Base-by-base conservation (phyloP, 129 eudicot genomes). In the Calendula officinalis region DNA sequence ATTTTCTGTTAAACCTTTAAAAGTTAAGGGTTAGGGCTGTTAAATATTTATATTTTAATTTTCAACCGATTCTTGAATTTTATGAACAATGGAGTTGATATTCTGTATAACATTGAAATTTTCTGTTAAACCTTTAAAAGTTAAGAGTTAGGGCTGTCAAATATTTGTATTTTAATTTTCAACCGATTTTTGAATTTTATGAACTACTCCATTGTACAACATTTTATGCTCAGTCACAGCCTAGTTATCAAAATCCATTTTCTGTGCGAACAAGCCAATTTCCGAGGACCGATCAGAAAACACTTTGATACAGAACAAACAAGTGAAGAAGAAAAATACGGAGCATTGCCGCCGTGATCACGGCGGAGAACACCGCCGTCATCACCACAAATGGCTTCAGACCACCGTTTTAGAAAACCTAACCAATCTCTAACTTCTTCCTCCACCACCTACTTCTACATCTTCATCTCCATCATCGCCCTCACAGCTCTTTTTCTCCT, bases 401-500 rank as follows among this genome's bases (percentile, higher is more conserved):
- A 71, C 59, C 74, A 65, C 74, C 83, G 73, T 40, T 56, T 80
- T 10, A 83, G 57, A 77, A 78, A 75, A 71, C 38, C 69, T 43
- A 35, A n/a, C 5, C 59, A 59, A 42, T 15, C 76, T 3, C 27
- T 67, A 46, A 32, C 79, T 3, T 75, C 76, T 3, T 50, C 81
- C 9, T 70, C 78, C 64, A 56, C 61, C 42, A 30, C 77, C 56
- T 76, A 89, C 50, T 71, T 80, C 65, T 59, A 66, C 45, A 75
- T 82, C 43, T 56, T 90, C 57, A 47, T 79, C 74, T 77, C 86
- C 8, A 78, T 86, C 47, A 62, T 90, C 79, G 53, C 68, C 72
- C 46, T 80, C 77, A 45, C 78, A 40, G 69, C 81, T 50, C 75
- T 90, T 62, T 76, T 76, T 52, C 67, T 86, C 77, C 53, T 37